Conservation (phyloP, 768 basidiomycete genomes). For the Amanita inopinata region DNA sequence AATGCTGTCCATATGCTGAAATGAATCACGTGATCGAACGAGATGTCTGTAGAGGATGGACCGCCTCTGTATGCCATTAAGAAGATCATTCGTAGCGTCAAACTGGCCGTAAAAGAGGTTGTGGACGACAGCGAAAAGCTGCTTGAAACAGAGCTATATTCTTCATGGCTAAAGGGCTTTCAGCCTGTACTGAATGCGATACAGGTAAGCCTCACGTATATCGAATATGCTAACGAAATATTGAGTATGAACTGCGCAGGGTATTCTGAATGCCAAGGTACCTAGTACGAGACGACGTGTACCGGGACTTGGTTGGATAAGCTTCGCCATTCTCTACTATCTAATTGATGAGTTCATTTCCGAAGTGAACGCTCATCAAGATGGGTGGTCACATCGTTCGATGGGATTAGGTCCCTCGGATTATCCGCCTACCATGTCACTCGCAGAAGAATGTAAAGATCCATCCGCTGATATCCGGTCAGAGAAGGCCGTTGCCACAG, state of each 20-base stretch:
- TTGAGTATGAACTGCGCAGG: constrained; percentile 17
- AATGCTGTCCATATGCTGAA: constrained; percentile 6
- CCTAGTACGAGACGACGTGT: constrained; percentile 27
- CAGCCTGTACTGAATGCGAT: constrained; percentile 28
- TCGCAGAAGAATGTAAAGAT: constrained; percentile 36
- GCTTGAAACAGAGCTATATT: constrained; percentile 33
- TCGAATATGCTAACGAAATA: not conserved
- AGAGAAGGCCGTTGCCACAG: constrained; percentile 24
- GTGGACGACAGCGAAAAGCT: constrained; percentile 20
- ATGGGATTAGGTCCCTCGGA: constrained; percentile 17
- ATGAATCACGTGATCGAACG: constrained; percentile 11
- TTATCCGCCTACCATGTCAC: constrained; percentile 31
- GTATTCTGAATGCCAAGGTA: constrained; percentile 26
- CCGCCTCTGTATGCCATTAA: constrained; percentile 18
- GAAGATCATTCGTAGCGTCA: constrained; percentile 23
- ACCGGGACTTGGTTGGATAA: constrained; percentile 27
- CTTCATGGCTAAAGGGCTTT: constrained; percentile 30
- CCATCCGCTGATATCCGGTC: constrained; percentile 30
- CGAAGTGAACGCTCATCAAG: constrained; percentile 35
- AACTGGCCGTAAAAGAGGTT: constrained; percentile 21
- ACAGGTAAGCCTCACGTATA: constrained; percentile 20
- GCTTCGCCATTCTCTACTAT: constrained; percentile 31
- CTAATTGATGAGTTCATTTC: constrained; percentile 34
- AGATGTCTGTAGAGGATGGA: constrained; percentile 6
- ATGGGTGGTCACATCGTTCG: constrained; percentile 27